Evolutionary conservation across 768 basidiomycete genomes (phyloP).

Genomic region (Rubroboletus satanas): DNA sequence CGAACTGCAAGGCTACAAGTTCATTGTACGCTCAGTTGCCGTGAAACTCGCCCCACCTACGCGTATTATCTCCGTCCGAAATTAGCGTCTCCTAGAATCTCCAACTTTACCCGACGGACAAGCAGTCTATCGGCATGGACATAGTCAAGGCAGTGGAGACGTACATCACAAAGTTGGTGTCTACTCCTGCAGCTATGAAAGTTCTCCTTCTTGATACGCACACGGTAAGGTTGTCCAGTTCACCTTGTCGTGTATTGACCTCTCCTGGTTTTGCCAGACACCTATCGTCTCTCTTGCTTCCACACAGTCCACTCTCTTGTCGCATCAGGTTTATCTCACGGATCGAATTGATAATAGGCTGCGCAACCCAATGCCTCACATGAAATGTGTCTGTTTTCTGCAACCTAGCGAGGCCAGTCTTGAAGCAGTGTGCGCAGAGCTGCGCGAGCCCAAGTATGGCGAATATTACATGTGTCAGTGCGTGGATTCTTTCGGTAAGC

Average conservation of each 20-base stretch:
- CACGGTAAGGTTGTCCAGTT: conserved; percentile 57
- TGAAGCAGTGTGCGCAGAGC: conserved; percentile 76
- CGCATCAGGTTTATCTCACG: conserved; percentile 96
- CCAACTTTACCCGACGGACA: background rate
- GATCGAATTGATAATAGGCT: conserved; percentile 95
- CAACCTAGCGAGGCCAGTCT: conserved; percentile 80
- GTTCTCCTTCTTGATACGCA: conserved; percentile 91
- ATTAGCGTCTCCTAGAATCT: background rate
- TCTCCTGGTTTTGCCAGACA: conserved; percentile 50
- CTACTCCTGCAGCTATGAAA: conserved; percentile 87
- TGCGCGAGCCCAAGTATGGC: conserved; percentile 89
- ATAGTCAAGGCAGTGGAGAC: conserved; percentile 92
- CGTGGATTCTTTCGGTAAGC: conserved; percentile 49
- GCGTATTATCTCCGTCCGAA: background rate
- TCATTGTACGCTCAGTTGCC: background rate
- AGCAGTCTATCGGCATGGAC: conserved; percentile 60
- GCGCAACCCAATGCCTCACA: conserved; percentile 89
- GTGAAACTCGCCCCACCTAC: background rate
- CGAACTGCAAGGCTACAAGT: background rate
- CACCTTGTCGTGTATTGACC: background rate
- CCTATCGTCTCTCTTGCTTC: conserved; percentile 93
- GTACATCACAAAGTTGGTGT: conserved; percentile 87
- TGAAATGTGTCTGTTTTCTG: conserved; percentile 96
- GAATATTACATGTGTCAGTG: conserved; percentile 99
- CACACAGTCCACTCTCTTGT: conserved; percentile 88